Conservation (phyloP, 345 rosid species). For the Combretum micranthum region DNA sequence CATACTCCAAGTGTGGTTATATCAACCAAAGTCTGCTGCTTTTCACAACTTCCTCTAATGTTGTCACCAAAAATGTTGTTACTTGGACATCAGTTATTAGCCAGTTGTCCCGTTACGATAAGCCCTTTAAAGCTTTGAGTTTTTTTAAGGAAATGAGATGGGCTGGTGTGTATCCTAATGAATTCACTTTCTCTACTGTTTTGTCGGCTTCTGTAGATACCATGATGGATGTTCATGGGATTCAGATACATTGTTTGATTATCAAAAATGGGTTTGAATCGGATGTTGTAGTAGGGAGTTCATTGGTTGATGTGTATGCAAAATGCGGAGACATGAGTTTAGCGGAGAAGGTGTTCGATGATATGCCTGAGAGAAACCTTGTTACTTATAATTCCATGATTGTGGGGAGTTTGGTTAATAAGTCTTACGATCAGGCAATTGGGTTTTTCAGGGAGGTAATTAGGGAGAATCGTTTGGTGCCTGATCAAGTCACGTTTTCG, state of each 20-base stretch:
- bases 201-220: conserved; percentile 23
- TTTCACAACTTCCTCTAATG: conserved; percentile 17
- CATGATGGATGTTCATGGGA: conserved; percentile 13
- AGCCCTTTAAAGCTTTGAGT: conserved; percentile 21
- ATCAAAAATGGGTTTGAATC: conserved; percentile 17
- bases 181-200: conserved; percentile 33
- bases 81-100: conserved; percentile 35
- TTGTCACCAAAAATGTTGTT: conserved; percentile 19
- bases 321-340: conserved; percentile 18
- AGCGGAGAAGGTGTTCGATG: conserved; percentile 34
- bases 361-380: conserved; percentile 34
- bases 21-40: conserved; percentile 18
- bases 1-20: conserved; percentile 23
- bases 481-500: conserved; percentile 32
- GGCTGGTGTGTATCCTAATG: conserved; percentile 27
- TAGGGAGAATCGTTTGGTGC: conserved; percentile 14
- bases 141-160: conserved; percentile 27
- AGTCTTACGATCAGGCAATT: conserved; percentile 9
- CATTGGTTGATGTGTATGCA: conserved; percentile 27
- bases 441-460: conserved; percentile 19
- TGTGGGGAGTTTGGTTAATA: conserved; percentile 28
- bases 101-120: conserved; percentile 16
- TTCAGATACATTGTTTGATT: conserved; percentile 28
- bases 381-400: conserved; percentile 41
- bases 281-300: conserved; percentile 22